Evolutionary conservation across 2,329 filamentous ascomycete species (phyloP).

Genomic region (Fusarium goolgardi): DNA sequence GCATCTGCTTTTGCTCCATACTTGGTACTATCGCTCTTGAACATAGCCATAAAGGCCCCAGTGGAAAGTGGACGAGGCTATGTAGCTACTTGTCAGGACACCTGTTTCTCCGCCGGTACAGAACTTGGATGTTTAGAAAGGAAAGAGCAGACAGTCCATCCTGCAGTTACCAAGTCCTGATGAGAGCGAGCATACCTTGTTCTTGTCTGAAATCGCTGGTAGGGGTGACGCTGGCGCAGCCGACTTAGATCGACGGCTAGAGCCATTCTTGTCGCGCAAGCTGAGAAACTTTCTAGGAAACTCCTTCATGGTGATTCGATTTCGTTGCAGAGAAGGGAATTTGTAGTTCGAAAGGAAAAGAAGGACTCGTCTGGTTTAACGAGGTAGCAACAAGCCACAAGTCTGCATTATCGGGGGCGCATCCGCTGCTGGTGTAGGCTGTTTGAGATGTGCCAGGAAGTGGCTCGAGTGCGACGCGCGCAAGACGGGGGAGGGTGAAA

Average conservation of each 20-base stretch:
- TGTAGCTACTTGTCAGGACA: constrained; percentile 31
- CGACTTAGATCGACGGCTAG: constrained; percentile 66
- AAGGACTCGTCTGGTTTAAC: constrained; percentile 48
- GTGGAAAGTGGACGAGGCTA: constrained; percentile 65
- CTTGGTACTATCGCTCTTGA: constrained; percentile 69
- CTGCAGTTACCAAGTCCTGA: not conserved
- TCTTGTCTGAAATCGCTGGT: constrained; percentile 42
- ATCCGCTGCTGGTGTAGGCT: constrained; percentile 27
- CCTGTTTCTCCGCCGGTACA: not conserved
- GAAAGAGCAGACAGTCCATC: not conserved
- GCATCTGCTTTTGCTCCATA: constrained; percentile 58
- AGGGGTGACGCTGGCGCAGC: constrained; percentile 65
- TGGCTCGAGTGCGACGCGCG: constrained; percentile 36
- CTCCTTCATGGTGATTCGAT: constrained; percentile 61
- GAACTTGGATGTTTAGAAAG: not conserved
- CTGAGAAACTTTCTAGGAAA: constrained; percentile 75
- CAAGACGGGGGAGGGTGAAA: constrained; percentile 17
- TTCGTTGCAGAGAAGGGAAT: not conserved
- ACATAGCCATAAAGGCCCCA: constrained; percentile 72
- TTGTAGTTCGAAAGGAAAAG: constrained; percentile 15
- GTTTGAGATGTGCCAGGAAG: constrained; percentile 29
- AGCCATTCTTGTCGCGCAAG: constrained; percentile 72
- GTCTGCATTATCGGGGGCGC: constrained; percentile 49
- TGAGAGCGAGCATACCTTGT: constrained; percentile 61
- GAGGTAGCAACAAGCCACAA: constrained; percentile 48